Evolutionary conservation across 768 basidiomycete species (phyloP), one percentile per base, ranked within the genome.

Genomic region (Termitomyces eurrhizus): DNA sequence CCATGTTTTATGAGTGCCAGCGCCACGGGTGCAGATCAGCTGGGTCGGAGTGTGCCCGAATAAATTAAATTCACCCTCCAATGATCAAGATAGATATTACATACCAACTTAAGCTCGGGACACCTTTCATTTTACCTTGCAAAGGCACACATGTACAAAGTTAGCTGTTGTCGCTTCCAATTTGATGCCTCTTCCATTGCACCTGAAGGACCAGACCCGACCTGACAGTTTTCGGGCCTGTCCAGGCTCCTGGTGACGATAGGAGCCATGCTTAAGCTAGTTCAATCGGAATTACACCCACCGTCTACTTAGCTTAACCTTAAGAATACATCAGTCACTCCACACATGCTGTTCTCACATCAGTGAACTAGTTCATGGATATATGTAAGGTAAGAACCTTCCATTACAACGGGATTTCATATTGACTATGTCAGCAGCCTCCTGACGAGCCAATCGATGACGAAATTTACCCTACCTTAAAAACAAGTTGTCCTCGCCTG

Each of bases 381-480:
- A 13, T 36, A 41, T 26, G 39, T 49, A 52, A 57, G 62, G 64
- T 7, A 66, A 61, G 7, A 54, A 24, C 44, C 44, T 45, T 56
- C 66, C 65, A 50, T 48, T 16, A 39, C 41, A 57, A 21, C 41
- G 58, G 63, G 52, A 29, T 26, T 21, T 24, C 24, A 16, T 37
- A 26, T 16, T 33, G 26, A 33, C n/a, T 35, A 51, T 42, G 42
- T 18, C 41, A 44, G 39, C 45, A 52, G 49, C 52, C 52, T 55
- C 51, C 42, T 58, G 42, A 36, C 21, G 49, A 62, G 58, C 46
- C 59, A 59, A 62, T 65, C 57, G 59, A 65, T 65, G 62, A 63
- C 60, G 66, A 52, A 26, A 26, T 21, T 37, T 14, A 7, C 26
- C 26, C 26, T n/a, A 26, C 18, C 16, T 18, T 18, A 39, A 9